Percentiles rank a stretch among this genome's conserved stretches.
These are phyloP conservation scores for Cinnamomum chago DNA, from an alignment of 164 flowering plant species.

Conservation along the genomic window DNA sequence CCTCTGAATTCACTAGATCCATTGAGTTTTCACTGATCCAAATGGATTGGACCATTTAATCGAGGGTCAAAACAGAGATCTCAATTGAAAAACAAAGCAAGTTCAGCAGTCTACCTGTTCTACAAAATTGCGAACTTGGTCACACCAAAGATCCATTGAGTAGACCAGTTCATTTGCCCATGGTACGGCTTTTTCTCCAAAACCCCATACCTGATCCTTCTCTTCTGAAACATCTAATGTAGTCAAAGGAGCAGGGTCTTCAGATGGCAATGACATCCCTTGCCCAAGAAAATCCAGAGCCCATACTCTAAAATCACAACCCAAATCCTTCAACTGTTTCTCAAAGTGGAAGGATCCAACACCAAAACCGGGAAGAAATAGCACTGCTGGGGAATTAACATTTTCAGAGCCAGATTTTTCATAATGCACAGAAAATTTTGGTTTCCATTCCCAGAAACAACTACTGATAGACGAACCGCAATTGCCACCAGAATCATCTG, in stretches of 20 bases:
- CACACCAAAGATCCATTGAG: conserved; percentile 84
- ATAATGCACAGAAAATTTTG: conserved; percentile 72
- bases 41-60: too few species aligned
- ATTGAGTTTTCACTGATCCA: too few species aligned
- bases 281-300: conserved; percentile 95
- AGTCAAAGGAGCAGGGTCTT: conserved; percentile 65
- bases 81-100: not conserved
- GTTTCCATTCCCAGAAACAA: conserved; percentile 91
- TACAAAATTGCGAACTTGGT: conserved; percentile 73
- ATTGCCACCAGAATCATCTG: conserved; percentile 65
- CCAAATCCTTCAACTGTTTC: conserved; percentile 91
- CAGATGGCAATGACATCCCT: conserved; percentile 79
- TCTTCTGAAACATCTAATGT: conserved; percentile 26
- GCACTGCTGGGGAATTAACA: conserved; percentile 61
- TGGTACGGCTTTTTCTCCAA: conserved; percentile 77
- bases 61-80: not conserved
- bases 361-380: conserved; percentile 96
- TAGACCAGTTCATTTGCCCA: conserved; percentile 88
- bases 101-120: conserved; percentile 52
- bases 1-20: too few species aligned
- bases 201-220: conserved; percentile 65
- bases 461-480: conserved; percentile 47
- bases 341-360: conserved; percentile 95
- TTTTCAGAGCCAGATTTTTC: conserved; percentile 73
- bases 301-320: conserved; percentile 83